A percentile compares a stretch with the other conserved stretches of the same genome.
phyloP scores from a whole-genome alignment of 2,329 filamentous ascomycete genomes.

The Sclerotinia borealis region DNA sequence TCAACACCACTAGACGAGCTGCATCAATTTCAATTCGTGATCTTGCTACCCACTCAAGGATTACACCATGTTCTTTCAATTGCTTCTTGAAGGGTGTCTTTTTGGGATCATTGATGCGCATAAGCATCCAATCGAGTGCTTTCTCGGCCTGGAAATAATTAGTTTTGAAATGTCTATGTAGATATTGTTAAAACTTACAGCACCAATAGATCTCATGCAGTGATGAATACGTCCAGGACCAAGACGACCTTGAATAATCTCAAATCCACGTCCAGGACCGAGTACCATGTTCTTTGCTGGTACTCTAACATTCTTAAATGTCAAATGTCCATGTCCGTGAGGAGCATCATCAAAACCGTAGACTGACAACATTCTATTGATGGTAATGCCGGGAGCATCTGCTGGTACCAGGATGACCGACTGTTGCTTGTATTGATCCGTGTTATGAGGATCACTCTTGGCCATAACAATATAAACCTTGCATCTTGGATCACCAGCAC shows the following conservation, averaged over 20 bases:
- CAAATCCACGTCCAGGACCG: conserved; percentile 89
- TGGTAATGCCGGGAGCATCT: conserved; percentile 75
- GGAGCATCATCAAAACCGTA: conserved; percentile 98
- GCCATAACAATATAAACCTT: conserved; percentile 95
- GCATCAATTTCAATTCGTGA: conserved; percentile 92
- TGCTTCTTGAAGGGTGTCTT: conserved; percentile 91
- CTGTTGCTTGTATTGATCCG: conserved; percentile 80
- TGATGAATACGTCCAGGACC: conserved; percentile 97
- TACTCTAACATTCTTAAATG: conserved; percentile 84
- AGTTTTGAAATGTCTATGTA: conserved; percentile 9
- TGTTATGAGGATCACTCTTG: conserved; percentile 73
- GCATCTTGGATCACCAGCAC: conserved; percentile 88
- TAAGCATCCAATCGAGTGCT: conserved; percentile 90
- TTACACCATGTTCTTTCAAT: conserved; percentile 83
- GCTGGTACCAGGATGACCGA: conserved; percentile 87
- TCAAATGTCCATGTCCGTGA: conserved; percentile 91
- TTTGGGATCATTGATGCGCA: conserved; percentile 82
- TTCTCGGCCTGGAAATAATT: conserved; percentile 61
- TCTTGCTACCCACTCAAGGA: conserved; percentile 89
- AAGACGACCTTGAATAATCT: conserved; percentile 95
- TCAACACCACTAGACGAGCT: conserved; percentile 81
- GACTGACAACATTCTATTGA: conserved; percentile 87
- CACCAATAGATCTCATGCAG: conserved; percentile 90
- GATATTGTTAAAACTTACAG: conserved; percentile 42
- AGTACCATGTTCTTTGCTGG: conserved; percentile 80